These are phyloP conservation scores for Rhodosporidiobolus odoratus DNA, from an alignment of 768 basidiomycete genomes.

Conservation along the genomic window DNA sequence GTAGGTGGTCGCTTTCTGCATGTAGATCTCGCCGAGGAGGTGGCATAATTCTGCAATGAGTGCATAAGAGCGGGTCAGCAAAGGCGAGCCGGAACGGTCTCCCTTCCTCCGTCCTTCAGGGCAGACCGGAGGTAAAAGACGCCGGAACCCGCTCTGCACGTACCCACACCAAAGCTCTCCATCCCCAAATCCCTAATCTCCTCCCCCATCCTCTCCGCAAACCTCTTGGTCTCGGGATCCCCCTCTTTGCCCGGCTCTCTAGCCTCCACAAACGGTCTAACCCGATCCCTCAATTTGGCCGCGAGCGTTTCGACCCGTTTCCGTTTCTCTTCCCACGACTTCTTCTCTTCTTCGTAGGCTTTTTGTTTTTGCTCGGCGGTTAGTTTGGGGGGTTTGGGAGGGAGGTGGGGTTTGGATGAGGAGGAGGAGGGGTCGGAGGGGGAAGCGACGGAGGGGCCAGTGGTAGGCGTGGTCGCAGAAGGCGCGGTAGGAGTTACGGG, in stretches of 20 bases:
- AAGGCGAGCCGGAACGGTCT: background rate
- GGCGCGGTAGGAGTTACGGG: constrained; percentile 40
- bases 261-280: constrained; percentile 87
- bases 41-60: constrained; percentile 37
- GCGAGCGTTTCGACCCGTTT: constrained; percentile 69
- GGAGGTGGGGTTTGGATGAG: constrained; percentile 38
- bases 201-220: constrained; percentile 66
- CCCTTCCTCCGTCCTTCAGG: too few relatives aligned
- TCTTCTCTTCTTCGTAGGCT: constrained; percentile 73
- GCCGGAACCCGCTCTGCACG: constrained; percentile 45
- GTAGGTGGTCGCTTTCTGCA: constrained; percentile 77
- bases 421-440: constrained; percentile 37
- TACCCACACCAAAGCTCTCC: constrained; percentile 96
- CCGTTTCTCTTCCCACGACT: constrained; percentile 61
- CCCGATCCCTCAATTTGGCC: constrained; percentile 71
- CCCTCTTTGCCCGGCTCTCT: constrained; percentile 45
- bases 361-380: constrained; percentile 76
- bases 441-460: constrained; percentile 38
- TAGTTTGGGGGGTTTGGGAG: constrained; percentile 45
- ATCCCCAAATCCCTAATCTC: constrained; percentile 94
- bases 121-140: background rate
- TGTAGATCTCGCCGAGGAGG: constrained; percentile 57
- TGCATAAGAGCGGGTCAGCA: background rate
- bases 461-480: constrained; percentile 37
- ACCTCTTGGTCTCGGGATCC: constrained; percentile 77